Evolutionary conservation across 805 yeast species (phyloP).

Genomic region (Saturnispora hagleri): DNA sequence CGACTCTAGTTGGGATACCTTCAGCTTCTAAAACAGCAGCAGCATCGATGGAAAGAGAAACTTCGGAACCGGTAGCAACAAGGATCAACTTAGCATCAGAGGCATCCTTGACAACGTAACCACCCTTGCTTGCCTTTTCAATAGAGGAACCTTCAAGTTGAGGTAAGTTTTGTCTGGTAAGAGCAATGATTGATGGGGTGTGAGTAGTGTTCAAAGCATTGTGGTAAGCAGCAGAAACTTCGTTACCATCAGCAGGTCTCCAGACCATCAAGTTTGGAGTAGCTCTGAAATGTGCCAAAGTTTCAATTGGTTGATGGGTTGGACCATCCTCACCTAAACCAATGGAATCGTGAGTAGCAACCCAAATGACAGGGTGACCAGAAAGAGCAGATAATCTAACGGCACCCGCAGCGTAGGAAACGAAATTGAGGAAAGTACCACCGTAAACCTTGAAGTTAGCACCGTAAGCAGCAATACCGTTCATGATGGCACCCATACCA

Average conservation of each 20-base stretch:
- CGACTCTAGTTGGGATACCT: conserved; percentile 73
- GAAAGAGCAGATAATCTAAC: conserved; percentile 77
- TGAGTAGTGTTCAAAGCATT: conserved; percentile 49
- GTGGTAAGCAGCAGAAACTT: conserved; percentile 74
- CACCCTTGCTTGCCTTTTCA: conserved; percentile 93
- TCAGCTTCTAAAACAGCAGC: conserved; percentile 56
- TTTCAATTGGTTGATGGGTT: conserved; percentile 88
- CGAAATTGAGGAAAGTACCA: conserved; percentile 96
- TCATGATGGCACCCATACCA: conserved; percentile 97
- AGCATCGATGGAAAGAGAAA: conserved; percentile 71
- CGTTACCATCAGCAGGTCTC: conserved; percentile 94
- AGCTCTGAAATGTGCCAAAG: conserved; percentile 80
- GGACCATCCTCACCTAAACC: conserved; percentile 94
- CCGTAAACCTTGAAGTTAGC: conserved; percentile 85
- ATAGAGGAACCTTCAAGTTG: conserved; percentile 88
- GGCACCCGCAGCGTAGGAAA: conserved; percentile 78
- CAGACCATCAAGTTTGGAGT: conserved; percentile 73
- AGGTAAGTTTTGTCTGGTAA: conserved; percentile 82
- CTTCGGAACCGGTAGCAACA: conserved; percentile 94
- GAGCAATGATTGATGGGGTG: conserved; percentile 69
- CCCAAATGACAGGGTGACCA: conserved; percentile 77
- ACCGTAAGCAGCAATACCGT: conserved; percentile 91
- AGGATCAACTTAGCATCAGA: conserved; percentile 62
- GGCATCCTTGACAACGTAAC: conserved; percentile 62
- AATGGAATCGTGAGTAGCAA: conserved; percentile 84